Percentiles rank a stretch among this genome's conserved stretches.
These are phyloP conservation scores for Tirmania nivea DNA, from an alignment of 495 filamentous ascomycete genomes.

Conservation along the genomic window DNA sequence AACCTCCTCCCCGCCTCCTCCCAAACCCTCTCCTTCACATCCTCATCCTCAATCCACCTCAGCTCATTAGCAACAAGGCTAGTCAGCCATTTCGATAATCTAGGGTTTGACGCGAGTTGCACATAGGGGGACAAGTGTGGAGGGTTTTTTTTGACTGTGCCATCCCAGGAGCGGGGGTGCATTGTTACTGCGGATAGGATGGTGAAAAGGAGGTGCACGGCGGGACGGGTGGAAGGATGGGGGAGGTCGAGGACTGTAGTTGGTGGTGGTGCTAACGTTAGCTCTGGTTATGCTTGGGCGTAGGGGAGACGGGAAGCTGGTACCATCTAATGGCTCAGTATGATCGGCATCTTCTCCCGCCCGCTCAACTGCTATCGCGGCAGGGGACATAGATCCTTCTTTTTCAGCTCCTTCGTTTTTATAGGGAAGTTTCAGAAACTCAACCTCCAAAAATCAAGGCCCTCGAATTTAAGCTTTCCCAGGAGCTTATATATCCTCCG, in stretches of 20 bases:
- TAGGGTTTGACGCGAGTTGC: background rate
- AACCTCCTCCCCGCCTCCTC: constrained; percentile 54
- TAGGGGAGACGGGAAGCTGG: background rate
- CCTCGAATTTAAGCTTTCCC: too few relatives aligned
- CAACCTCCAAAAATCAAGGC: too few relatives aligned
- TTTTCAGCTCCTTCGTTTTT: too few relatives aligned
- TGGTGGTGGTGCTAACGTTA: background rate
- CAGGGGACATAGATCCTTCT: too few relatives aligned
- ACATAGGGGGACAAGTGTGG: background rate
- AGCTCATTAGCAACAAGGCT: constrained; percentile 53
- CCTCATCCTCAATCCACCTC: constrained; percentile 51
- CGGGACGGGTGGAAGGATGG: constrained; percentile 26
- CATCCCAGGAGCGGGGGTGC: constrained; percentile 26
- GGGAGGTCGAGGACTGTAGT: constrained; percentile 28
- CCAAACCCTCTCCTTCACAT: constrained; percentile 53
- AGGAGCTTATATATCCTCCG: too few relatives aligned
- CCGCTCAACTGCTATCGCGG: too few relatives aligned
- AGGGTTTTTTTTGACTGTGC: background rate
- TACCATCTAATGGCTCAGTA: too few relatives aligned
- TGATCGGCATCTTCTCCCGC: too few relatives aligned
- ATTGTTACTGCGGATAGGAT: constrained; percentile 21
- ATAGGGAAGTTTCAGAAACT: too few relatives aligned
- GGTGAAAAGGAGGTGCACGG: constrained; percentile 19
- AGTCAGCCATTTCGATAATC: constrained; percentile 29
- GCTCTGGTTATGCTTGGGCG: background rate